Evolutionary conservation across 257 asterid species (phyloP).

Genomic region (Lycium barbarum): DNA sequence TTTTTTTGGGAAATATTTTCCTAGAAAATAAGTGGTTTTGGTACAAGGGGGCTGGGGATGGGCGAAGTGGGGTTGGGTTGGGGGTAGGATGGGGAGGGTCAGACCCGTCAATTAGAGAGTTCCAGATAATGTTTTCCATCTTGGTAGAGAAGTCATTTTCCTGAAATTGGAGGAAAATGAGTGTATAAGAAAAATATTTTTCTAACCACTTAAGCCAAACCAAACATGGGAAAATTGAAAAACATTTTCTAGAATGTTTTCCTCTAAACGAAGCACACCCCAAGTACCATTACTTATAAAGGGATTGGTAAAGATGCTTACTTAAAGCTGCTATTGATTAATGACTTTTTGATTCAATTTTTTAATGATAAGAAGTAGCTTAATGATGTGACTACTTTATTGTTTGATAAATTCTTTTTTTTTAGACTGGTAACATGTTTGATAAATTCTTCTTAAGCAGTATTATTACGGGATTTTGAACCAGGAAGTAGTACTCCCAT

Average conservation of each 20-base stretch:
- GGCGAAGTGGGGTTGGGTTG: neutral
- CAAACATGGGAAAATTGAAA: neutral
- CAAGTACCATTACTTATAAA: neutral
- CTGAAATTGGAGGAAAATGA: neutral
- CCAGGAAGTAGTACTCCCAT: neutral
- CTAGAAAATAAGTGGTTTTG: neutral
- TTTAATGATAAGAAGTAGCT: neutral
- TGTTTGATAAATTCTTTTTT: too few relatives aligned
- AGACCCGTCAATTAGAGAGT: neutral
- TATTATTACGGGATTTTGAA: neutral
- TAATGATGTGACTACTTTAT: neutral
- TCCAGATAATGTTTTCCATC: neutral
- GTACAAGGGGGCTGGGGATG: neutral
- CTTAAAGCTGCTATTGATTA: neutral
- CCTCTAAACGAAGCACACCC: neutral
- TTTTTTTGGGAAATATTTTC: neutral
- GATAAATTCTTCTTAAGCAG: slow-evolving; percentile 17
- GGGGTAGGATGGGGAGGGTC: neutral
- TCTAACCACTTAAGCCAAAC: neutral
- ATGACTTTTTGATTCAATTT: slow-evolving; percentile 10
- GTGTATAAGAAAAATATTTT: neutral
- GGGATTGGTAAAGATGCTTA: slow-evolving; percentile 11
- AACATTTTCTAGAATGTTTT: neutral
- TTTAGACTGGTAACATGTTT: too few relatives aligned
- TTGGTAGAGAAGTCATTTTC: neutral